Evolutionary conservation across 805 yeast genomes (phyloP), one percentile per base, ranked within the genome.

Genomic region (Cyberlindnera japonica): DNA sequence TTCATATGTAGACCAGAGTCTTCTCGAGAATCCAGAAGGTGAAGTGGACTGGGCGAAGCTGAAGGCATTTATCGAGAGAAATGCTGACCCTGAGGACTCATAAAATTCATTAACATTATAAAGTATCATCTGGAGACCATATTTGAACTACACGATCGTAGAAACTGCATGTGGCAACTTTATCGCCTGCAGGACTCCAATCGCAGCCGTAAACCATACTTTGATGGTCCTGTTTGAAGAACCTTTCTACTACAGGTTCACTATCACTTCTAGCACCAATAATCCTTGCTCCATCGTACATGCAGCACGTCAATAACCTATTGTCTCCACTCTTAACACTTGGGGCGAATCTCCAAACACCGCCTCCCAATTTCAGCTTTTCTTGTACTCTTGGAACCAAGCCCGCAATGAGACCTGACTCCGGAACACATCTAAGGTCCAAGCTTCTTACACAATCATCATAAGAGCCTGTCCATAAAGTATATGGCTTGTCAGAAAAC

Each of bases 181-280:
- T 50, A 2, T 61, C 59, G 10, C 70, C 77, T 5, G 68, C 68
- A 2, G 56, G 54, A 12, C 70, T 62, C 95, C 97, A 90, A 56
- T 85, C 96, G 5, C 95, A 96, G 0, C 98, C 99, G 55, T 91
- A 91, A 40, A 91, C 90, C 88, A 93, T 91, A 44, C 96, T 87
- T 36, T 79, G 81, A 57, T 91, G 98, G 22, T 83, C 84, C 11
- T 72, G 71, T 54, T 81, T 81, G 57, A 76, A 74, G 41, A 70
- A 72, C 19, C 67, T 65, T 3, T 60, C 55, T 39, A 74, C 60
- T 8, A 42, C 38, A 1, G 63, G 52, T 11, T 45, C 47, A 2
- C 49, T 46, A 3, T 49, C 41, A 4, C 49, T 55, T 17, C 55
- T 51, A n/a, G 70, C 55, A 12, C 59, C 58, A 1, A 90, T 58